A percentile compares a stretch with the other conserved stretches of the same genome.
phyloP scores from a whole-genome alignment of 495 filamentous ascomycete species.

The Annulohypoxylon moriforme region DNA sequence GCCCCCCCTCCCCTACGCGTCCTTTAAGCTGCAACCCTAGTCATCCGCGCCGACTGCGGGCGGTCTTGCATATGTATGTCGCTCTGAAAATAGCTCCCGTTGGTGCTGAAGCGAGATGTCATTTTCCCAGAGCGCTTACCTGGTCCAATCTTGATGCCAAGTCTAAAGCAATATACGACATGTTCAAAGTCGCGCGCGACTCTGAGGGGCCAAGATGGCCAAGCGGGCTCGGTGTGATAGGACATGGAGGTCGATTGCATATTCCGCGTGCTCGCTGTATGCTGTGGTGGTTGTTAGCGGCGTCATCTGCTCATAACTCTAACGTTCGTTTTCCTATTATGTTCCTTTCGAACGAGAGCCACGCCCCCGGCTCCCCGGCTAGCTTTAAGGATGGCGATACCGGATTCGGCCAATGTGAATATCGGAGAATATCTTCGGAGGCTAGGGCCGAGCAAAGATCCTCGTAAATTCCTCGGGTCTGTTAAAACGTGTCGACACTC shows the following conservation, averaged over 20 bases:
- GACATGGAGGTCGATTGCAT: slow-evolving; percentile 19
- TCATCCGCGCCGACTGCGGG: slow-evolving; percentile 42
- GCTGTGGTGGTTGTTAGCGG: neutral
- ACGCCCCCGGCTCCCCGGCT: slow-evolving; percentile 34
- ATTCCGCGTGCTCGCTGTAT: slow-evolving; percentile 9
- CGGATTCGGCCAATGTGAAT: slow-evolving; percentile 37
- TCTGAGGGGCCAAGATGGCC: slow-evolving; percentile 26
- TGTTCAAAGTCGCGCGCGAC: slow-evolving; percentile 33
- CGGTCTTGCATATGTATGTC: slow-evolving; percentile 42
- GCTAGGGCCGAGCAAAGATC: slow-evolving; percentile 44
- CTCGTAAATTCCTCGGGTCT: slow-evolving; percentile 20
- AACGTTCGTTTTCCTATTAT: slow-evolving; percentile 18
- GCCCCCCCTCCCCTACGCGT: slow-evolving; percentile 28
- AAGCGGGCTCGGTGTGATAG: slow-evolving; percentile 31
- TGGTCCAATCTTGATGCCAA: slow-evolving; percentile 46
- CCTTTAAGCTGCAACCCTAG: slow-evolving; percentile 31
- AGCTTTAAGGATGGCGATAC: slow-evolving; percentile 25
- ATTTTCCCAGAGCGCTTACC: slow-evolving; percentile 40
- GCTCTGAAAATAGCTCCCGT: slow-evolving; percentile 48
- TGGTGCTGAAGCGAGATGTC: slow-evolving; percentile 47
- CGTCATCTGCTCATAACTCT: slow-evolving; percentile 19
- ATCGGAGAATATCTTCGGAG: slow-evolving; percentile 47
- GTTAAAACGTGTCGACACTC: slow-evolving; percentile 28
- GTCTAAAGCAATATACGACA: slow-evolving; percentile 38
- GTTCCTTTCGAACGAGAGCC: slow-evolving; percentile 7